Evolutionary conservation across 1,139 yeast genomes (phyloP).

Genomic region (Blastobotrys persicus): DNA sequence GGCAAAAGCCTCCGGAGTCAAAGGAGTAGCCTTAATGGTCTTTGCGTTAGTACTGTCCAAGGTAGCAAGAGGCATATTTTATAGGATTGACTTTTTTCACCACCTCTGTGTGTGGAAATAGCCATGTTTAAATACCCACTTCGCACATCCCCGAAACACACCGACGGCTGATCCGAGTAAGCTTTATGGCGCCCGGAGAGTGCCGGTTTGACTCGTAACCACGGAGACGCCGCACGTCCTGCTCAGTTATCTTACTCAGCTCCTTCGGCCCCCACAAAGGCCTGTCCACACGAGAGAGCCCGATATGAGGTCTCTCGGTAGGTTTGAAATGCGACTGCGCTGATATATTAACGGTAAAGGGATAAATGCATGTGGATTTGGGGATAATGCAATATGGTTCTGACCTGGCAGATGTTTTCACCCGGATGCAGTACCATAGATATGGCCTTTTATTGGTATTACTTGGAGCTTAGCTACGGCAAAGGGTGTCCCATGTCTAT

Average conservation of each 20-base stretch:
- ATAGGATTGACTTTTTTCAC: neutral
- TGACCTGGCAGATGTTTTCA: no score
- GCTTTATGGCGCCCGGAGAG: neutral
- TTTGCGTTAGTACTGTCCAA: conserved; percentile 18
- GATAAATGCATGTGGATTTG: no score
- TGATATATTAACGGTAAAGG: no score
- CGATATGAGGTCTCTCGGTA: no score
- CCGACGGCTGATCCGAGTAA: conserved; percentile 2
- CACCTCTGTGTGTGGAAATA: neutral
- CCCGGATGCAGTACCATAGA: no score
- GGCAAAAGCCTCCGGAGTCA: conserved; percentile 50
- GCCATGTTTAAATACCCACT: neutral
- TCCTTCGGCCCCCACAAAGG: neutral
- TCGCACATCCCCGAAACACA: conserved; percentile 8
- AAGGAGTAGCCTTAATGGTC: conserved; percentile 36
- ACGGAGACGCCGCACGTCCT: neutral
- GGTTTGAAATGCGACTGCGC: no score
- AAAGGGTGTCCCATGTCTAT: no score
- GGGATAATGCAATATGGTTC: no score
- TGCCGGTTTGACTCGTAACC: conserved; percentile 2
- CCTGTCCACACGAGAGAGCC: no score
- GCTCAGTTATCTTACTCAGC: neutral
- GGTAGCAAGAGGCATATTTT: conserved; percentile 31
- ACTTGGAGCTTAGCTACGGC: no score
- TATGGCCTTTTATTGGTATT: no score